A percentile compares a stretch with the other conserved stretches of the same genome.
These are phyloP conservation scores for Phialemoniopsis sp. DNA, from an alignment of 2,329 filamentous ascomycete genomes.

Conservation along the genomic window DNA sequence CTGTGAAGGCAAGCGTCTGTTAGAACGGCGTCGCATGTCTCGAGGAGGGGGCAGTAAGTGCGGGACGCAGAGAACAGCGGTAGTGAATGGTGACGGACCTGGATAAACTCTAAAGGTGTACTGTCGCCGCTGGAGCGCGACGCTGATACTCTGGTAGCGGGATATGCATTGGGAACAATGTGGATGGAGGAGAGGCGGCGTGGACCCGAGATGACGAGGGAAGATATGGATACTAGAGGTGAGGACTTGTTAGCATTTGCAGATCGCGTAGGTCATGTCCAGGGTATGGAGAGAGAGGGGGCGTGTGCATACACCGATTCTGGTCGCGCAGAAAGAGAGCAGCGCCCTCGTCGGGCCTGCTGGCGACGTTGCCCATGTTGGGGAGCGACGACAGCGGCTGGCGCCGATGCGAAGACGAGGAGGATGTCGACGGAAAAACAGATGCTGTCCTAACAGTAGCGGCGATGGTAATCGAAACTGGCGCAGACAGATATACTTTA, in stretches of 20 bases:
- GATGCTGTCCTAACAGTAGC: neutral
- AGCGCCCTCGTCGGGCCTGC: conserved; percentile 79
- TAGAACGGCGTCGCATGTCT: no score
- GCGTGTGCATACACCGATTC: conserved; percentile 71
- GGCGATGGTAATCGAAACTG: no score
- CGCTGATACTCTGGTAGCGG: conserved; percentile 72
- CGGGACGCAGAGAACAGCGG: conserved; percentile 10
- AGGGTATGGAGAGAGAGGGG: neutral
- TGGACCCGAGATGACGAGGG: conserved; percentile 75
- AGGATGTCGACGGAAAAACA: conserved; percentile 6
- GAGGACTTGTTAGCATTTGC: conserved; percentile 1
- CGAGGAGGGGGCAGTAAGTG: no score
- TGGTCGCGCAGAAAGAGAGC: conserved; percentile 86
- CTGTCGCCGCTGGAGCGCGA: conserved; percentile 71
- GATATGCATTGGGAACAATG: conserved; percentile 81
- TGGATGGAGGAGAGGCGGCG: conserved; percentile 73
- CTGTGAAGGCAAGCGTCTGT: no score
- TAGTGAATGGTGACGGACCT: conserved; percentile 52
- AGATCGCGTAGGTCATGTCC: conserved; percentile 1
- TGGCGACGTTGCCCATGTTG: conserved; percentile 89
- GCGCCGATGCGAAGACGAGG: no score
- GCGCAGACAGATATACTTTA: no score
- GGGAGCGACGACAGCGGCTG: conserved; percentile 14
- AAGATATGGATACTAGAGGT: conserved; percentile 75
- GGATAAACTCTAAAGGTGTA: conserved; percentile 81